A percentile compares a stretch with the other conserved stretches of the same genome.
These are phyloP conservation scores for Boletus speciosus DNA, from an alignment of 768 basidiomycete species.

Conservation along the genomic window DNA sequence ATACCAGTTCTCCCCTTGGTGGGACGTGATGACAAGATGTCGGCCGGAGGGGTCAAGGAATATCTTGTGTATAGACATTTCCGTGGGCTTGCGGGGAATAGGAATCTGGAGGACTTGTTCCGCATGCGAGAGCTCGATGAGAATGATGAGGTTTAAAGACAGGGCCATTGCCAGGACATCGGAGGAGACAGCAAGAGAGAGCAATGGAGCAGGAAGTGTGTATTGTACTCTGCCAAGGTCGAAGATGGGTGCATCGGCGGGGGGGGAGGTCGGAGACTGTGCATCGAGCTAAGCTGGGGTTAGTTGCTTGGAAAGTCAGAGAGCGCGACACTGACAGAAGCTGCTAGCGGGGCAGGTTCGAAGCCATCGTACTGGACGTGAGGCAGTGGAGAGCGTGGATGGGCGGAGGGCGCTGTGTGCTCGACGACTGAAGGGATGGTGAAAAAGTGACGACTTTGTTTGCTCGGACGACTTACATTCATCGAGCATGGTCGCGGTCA, in stretches of 20 bases:
- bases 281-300: conserved; percentile 28
- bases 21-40: conserved; percentile 84
- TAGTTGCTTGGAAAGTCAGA: conserved; percentile 1
- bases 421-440: conserved; percentile 68
- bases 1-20: conserved; percentile 93
- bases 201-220: conserved; percentile 78
- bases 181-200: conserved; percentile 79
- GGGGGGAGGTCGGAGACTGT: conserved; percentile 27
- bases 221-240: conserved; percentile 89
- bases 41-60: conserved; percentile 93
- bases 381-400: conserved; percentile 42
- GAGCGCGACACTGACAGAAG: conserved; percentile 9
- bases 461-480: conserved; percentile 47
- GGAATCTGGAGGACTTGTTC: conserved; percentile 83
- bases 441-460: neutral
- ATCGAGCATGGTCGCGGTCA: conserved; percentile 52
- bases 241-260: conserved; percentile 58
- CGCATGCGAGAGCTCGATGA: conserved; percentile 86
- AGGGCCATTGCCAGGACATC: conserved; percentile 86
- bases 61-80: conserved; percentile 75
- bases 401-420: conserved; percentile 58
- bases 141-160: conserved; percentile 68
- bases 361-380: conserved; percentile 84
- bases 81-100: conserved; percentile 69
- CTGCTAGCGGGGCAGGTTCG: conserved; percentile 62